Evolutionary conservation across 2,329 filamentous ascomycete genomes (phyloP).

Genomic region (Cercospora janseana): DNA sequence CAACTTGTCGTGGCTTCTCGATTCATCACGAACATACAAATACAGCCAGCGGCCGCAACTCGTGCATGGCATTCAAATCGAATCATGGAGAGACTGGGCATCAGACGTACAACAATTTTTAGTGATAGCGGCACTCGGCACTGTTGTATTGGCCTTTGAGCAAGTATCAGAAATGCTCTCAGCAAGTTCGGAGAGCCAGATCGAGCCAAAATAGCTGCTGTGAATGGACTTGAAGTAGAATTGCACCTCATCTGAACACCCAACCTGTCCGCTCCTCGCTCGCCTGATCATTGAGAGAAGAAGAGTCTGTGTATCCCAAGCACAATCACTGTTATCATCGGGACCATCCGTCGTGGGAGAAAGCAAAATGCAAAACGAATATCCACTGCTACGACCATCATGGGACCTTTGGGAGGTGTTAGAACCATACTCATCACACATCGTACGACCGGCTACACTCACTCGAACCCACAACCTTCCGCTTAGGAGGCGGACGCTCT

Average conservation of each 20-base stretch:
- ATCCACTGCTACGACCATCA: not conserved
- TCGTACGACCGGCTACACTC: not conserved
- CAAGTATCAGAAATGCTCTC: not conserved
- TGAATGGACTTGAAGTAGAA: too few species aligned
- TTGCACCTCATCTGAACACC: too few species aligned
- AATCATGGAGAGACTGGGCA: not conserved
- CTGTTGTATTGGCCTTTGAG: not conserved
- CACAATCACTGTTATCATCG: not conserved
- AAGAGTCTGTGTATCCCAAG: not conserved
- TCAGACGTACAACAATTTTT: not conserved
- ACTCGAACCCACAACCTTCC: constrained; percentile 26
- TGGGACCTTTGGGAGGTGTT: not conserved
- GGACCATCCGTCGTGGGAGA: too few species aligned
- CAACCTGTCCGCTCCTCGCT: too few species aligned
- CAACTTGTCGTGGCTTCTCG: not conserved
- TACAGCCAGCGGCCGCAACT: constrained; percentile 6
- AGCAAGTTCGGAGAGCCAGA: too few species aligned
- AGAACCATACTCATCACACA: not conserved
- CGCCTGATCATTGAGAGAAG: too few species aligned
- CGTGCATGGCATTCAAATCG: not conserved
- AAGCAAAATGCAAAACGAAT: not conserved
- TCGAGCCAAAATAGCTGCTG: too few species aligned
- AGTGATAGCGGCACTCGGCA: not conserved
- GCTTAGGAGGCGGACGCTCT: constrained; percentile 29
- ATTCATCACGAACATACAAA: constrained; percentile 3